Base-by-base conservation (phyloP, 2,329 filamentous ascomycete genomes). In the Aureobasidium leucospermi region DNA sequence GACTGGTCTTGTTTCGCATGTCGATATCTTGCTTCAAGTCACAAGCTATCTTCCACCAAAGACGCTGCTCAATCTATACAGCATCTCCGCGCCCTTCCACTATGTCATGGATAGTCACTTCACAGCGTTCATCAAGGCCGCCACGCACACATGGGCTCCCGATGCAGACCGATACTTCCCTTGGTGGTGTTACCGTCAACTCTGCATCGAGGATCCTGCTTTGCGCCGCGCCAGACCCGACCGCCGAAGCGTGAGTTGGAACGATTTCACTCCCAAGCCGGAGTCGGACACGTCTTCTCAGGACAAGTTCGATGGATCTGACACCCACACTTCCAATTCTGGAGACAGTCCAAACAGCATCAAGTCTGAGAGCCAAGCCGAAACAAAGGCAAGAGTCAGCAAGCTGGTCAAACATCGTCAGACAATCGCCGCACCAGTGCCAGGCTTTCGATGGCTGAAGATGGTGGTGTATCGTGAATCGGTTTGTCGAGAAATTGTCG, bases 371-470 rank as follows among this genome's bases (percentile, higher is more conserved):
- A 58, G 32, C 15, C 42, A 32, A 19, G 43, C 31, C 13, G 31
- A 58, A 23, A 41, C n/a, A 6, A 47, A 39, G 7, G 34, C 13
- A 15, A 39, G 55, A 10, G 16, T 58, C 10, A 6, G 13, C 4
- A 16, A 39, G 15, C 23, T 47, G 6, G 32, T 29, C 5, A 23
- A 47, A 2, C 9, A 38, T 13, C 34, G 55, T 19, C 55, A 47
- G 15, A 19, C 45, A 9, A 10, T 19, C 11, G 34, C 51, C 8
- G 51, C 59, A 4, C 38, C 49, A n/a, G 79, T 88, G 1, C 88
- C 88, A 0, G 79, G 81, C 7, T 75, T 93, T 49, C 76, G 76
- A 46, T 94, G 87, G 81, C 76, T 90, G 6, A 78, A 81, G 60
- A 85, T 93, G 80, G 77, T 90, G 0, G 70, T 82, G 63, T 80